Percentiles rank a stretch among this genome's conserved stretches.
phyloP scores from a whole-genome alignment of 192 early-diverging fungal species.

The Martensiomyces pterosporus region DNA sequence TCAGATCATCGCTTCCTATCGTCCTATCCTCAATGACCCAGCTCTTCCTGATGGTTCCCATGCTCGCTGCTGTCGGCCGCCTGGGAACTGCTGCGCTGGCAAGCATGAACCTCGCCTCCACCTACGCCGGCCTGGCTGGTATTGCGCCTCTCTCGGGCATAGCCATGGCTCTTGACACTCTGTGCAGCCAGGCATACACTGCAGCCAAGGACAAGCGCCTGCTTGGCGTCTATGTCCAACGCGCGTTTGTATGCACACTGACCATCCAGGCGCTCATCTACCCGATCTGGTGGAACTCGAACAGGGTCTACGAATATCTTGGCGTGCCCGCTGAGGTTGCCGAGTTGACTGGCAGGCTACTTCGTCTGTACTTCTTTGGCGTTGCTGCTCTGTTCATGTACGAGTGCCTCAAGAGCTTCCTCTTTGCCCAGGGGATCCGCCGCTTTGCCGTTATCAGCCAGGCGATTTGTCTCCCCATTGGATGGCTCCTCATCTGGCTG shows the following conservation, averaged over 20 bases:
- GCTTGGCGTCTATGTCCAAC: slow-evolving; percentile 69
- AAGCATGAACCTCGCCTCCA: slow-evolving; percentile 64
- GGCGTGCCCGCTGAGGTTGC: slow-evolving; percentile 65
- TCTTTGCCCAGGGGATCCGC: slow-evolving; percentile 91
- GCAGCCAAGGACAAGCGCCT: slow-evolving; percentile 57
- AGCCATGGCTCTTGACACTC: slow-evolving; percentile 69
- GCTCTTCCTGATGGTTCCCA: slow-evolving; percentile 31
- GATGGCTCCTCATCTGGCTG: slow-evolving; percentile 69
- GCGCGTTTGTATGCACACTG: slow-evolving; percentile 70
- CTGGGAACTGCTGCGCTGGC: slow-evolving; percentile 61
- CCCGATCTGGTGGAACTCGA: slow-evolving; percentile 51
- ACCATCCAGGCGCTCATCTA: slow-evolving; percentile 65
- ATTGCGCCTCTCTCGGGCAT: slow-evolving; percentile 63
- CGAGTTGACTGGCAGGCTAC: slow-evolving; percentile 57
- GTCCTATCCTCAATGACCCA: slow-evolving; percentile 33
- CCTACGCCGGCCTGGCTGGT: slow-evolving; percentile 67
- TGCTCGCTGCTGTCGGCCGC: slow-evolving; percentile 54
- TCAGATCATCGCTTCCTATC: slow-evolving; percentile 29
- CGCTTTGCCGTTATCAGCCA: slow-evolving; percentile 69
- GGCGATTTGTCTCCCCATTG: slow-evolving; percentile 63
- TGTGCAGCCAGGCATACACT: slow-evolving; percentile 71
- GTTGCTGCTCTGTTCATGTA: slow-evolving; percentile 65
- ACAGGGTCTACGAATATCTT: slow-evolving; percentile 19
- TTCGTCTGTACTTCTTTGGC: slow-evolving; percentile 64
- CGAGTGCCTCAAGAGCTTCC: slow-evolving; percentile 79